phyloP scores from a whole-genome alignment of 2,329 filamentous ascomycete genomes.

The Kalaharituber pfeilii region DNA sequence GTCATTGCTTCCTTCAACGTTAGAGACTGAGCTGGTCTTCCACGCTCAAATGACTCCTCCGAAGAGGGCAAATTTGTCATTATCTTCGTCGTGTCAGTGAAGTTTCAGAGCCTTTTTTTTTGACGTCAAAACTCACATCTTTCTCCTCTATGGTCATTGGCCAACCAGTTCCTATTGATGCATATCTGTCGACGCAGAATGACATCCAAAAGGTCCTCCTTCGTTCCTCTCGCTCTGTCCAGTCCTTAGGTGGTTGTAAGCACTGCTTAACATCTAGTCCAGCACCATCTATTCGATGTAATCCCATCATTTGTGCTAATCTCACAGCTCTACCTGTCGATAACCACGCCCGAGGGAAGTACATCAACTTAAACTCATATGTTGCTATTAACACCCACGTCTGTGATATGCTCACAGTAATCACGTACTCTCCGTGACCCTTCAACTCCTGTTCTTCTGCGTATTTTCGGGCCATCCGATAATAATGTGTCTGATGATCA shows the following conservation, averaged over 20 bases:
- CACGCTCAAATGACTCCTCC: conserved; percentile 71
- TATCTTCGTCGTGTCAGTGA: conserved; percentile 34
- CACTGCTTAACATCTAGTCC: conserved; percentile 88
- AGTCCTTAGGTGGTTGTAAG: conserved; percentile 68
- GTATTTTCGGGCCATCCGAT: conserved; percentile 76
- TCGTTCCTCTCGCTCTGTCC: conserved; percentile 84
- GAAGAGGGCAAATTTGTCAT: conserved; percentile 67
- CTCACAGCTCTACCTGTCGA: conserved; percentile 70
- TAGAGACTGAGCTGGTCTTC: conserved; percentile 53
- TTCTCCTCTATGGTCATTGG: conserved; percentile 84
- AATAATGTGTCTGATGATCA: conserved; percentile 71
- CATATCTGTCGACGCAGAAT: conserved; percentile 79
- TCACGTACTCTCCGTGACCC: conserved; percentile 75
- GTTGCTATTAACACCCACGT: conserved; percentile 60
- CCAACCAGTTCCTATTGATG: conserved; percentile 93
- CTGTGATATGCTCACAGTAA: conserved; percentile 73
- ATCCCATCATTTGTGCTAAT: conserved; percentile 75
- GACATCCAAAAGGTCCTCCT: conserved; percentile 89
- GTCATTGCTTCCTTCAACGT: conserved; percentile 53
- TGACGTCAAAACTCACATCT: conserved; percentile 40
- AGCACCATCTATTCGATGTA: conserved; percentile 68
- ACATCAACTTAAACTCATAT: conserved; percentile 97
- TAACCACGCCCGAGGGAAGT: conserved; percentile 89
- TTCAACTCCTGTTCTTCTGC: conserved; percentile 78
- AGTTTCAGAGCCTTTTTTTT: conserved; percentile 13